phyloP scores from a whole-genome alignment of 2,329 filamentous ascomycete species.

The Trichoderma sp. region DNA sequence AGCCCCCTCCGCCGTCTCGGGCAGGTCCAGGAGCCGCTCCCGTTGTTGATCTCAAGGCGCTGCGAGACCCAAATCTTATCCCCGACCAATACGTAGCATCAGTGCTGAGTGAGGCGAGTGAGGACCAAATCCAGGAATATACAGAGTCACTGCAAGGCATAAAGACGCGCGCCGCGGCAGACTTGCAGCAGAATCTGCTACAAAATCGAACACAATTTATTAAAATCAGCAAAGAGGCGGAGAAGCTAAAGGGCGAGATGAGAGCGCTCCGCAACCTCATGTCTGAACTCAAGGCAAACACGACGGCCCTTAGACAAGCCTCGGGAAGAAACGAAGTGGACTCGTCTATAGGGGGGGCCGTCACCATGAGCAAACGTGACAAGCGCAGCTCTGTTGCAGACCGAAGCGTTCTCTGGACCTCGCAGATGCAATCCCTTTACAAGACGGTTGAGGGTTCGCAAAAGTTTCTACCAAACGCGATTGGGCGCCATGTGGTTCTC shows the following conservation, averaged over 20 bases:
- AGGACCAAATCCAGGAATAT: conserved; percentile 81
- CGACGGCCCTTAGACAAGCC: conserved; percentile 59
- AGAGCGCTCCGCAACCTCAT: conserved; percentile 83
- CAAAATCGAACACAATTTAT: conserved; percentile 98
- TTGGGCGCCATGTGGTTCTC: conserved; percentile 89
- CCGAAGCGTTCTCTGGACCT: conserved; percentile 64
- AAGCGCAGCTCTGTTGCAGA: conserved; percentile 86
- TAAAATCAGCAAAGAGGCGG: conserved; percentile 98
- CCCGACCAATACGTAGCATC: conserved; percentile 75
- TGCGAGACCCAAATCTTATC: conserved; percentile 75
- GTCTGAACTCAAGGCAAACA: conserved; percentile 83
- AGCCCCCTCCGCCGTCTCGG: conserved; percentile 54
- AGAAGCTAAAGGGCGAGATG: conserved; percentile 97
- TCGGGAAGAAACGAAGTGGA: conserved; percentile 51
- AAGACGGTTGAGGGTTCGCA: conserved; percentile 98
- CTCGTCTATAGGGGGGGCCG: conserved; percentile 48
- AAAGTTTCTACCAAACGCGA: conserved; percentile 87
- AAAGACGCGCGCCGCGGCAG: conserved; percentile 72
- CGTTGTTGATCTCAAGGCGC: conserved; percentile 68
- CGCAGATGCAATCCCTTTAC: conserved; percentile 74
- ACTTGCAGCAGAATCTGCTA: conserved; percentile 92
- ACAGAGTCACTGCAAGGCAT: conserved; percentile 72
- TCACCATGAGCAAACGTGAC: conserved; percentile 63
- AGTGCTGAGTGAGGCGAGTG: conserved; percentile 78
- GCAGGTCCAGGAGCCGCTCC: conserved; percentile 55